These are phyloP conservation scores for Oxytropis ochrocephala DNA, from an alignment of 306 rosid species.

Conservation along the genomic window DNA sequence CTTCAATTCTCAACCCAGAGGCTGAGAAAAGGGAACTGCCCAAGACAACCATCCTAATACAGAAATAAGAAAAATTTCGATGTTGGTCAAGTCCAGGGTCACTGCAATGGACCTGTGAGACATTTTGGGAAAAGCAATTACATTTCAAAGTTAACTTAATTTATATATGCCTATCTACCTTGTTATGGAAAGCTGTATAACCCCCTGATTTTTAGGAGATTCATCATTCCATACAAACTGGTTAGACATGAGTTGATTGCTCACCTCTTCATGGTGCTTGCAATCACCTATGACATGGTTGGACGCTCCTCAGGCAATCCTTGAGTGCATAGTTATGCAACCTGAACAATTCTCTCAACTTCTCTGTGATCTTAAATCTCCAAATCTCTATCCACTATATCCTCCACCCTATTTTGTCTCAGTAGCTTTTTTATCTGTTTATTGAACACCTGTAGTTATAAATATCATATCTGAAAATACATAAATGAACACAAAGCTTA, in stretches of 20 bases:
- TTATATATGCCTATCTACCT: constrained; percentile 29
- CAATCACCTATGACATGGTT: constrained; percentile 61
- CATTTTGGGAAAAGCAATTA: too few species aligned
- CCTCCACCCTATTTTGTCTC: constrained; percentile 68
- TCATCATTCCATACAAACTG: constrained; percentile 77
- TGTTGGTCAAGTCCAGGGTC: too few species aligned
- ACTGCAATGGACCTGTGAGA: too few species aligned
- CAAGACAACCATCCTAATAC: too few species aligned
- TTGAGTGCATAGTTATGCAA: constrained; percentile 79
- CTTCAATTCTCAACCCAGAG: too few species aligned
- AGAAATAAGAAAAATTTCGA: too few species aligned
- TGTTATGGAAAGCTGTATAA: constrained; percentile 72
- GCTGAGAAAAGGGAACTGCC: too few species aligned
- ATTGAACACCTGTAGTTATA: too few species aligned
- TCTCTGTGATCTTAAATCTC: constrained; percentile 48
- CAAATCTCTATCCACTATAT: constrained; percentile 68
- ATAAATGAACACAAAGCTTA: neutral
- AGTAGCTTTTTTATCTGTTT: constrained; percentile 63
- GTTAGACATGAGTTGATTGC: constrained; percentile 47
- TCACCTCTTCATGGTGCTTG: constrained; percentile 58
- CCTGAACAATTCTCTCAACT: constrained; percentile 59
- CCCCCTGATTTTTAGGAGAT: constrained; percentile 66
- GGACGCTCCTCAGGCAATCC: constrained; percentile 68
- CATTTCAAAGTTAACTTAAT: too few species aligned
- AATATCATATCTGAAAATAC: too few species aligned